Evolutionary conservation across 805 yeast genomes (phyloP).

Genomic region (Candida stauntonica): DNA sequence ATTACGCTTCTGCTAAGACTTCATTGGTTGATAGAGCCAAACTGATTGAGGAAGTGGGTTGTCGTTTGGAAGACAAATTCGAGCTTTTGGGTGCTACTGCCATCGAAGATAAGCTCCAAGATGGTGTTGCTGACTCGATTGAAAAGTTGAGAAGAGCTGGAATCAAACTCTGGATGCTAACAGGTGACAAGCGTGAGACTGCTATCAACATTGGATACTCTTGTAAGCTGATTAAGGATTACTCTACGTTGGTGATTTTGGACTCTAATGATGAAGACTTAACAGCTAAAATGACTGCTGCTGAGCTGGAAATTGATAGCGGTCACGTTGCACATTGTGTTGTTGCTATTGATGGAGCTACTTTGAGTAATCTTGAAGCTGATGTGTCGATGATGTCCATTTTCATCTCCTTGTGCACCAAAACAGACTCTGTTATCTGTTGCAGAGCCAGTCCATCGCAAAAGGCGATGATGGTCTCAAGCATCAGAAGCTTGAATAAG

Average conservation of each 20-base stretch:
- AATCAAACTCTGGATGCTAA: conserved; percentile 94
- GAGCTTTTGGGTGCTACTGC: conserved; percentile 89
- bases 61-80: conserved; percentile 61
- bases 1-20: conserved; percentile 73
- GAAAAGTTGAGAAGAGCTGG: conserved; percentile 91
- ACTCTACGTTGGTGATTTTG: conserved; percentile 80
- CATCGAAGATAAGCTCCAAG: conserved; percentile 93
- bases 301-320: conserved; percentile 65
- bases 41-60: conserved; percentile 70
- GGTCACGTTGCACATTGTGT: conserved; percentile 92
- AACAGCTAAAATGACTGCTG: conserved; percentile 64
- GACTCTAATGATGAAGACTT: conserved; percentile 53
- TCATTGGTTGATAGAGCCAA: conserved; percentile 63
- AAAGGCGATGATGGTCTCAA: conserved; percentile 82
- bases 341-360: conserved; percentile 90
- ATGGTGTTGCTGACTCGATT: conserved; percentile 94
- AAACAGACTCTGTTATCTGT: conserved; percentile 86
- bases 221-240: conserved; percentile 88
- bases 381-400: conserved; percentile 69
- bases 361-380: conserved; percentile 65
- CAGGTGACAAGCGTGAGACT: conserved; percentile 97
- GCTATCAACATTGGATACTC: conserved; percentile 97
- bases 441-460: conserved; percentile 98
- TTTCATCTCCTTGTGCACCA: conserved; percentile 80
- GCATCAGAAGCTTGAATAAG: conserved; percentile 68